Evolutionary conservation across 2,329 filamentous ascomycete species (phyloP), one percentile per base, ranked within the genome.

Genomic region (Fusarium tanahbumbuense): DNA sequence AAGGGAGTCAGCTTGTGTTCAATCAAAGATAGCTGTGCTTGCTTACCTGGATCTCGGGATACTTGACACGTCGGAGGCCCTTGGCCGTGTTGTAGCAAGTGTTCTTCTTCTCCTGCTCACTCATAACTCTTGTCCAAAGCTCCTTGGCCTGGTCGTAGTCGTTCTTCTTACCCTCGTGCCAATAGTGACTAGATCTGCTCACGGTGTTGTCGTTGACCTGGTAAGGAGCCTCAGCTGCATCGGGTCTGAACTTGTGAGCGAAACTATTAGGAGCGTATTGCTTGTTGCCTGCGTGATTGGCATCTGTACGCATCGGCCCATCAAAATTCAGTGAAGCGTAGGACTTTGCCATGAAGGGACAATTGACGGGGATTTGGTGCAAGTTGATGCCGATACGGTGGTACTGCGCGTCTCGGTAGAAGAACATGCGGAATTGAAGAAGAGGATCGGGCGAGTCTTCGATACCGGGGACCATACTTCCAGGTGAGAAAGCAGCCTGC

Each of bases 391-490:
- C 57, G 3, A 62, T 48, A 6, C 42, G 47, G 23, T 55, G 60
- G 20, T 56, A 63, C 20, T 63, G 57, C 9, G 57, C 42, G 7
- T 61, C 47, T 5, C 56, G 56, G 22, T 63, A 63, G 56, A 63
- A 55, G 47, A 61, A 62, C 42, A 63, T 55, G 27, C 56, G 42
- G 41, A 55, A 61, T 9, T 61, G 47, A 5, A 63, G 60, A 42
- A 63, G 60, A 37, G 60, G 56, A 23, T 44, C 47, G 5, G 60
- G 57, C 11, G 57, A 62, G 42, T 62, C 42, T 32, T 63, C 60
- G 6, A 62, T 62, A 7, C 42, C 60, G 1, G 42, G 57, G 12
- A 62, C 34, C 48, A 62, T 63, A 2, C 60, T 63, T 1, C 59
- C 59, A 11, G 57, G 23, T 1, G 48, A 63, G 30, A 63, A 63